Percentiles rank a stretch among this genome's conserved stretches.
phyloP scores from a whole-genome alignment of 2,329 filamentous ascomycete species.

The Pyricularia grisea region DNA sequence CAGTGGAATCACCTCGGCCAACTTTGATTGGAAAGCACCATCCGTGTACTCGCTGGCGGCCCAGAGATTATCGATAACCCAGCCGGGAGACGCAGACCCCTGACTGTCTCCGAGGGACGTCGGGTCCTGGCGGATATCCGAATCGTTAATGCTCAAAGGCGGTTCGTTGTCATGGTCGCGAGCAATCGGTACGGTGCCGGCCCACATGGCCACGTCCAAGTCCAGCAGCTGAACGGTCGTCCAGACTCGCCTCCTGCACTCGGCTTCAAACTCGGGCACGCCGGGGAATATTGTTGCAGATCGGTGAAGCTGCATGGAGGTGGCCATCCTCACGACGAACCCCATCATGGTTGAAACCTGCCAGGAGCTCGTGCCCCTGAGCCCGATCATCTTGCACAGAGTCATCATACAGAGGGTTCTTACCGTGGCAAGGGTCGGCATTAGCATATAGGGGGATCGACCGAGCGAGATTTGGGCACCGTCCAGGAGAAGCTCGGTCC shows the following conservation, averaged over 20 bases:
- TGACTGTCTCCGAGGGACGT: background rate
- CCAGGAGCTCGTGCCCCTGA: constrained; percentile 11
- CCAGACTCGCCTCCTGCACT: constrained; percentile 15
- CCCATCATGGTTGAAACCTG: constrained; percentile 15
- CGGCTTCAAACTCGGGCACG: constrained; percentile 11
- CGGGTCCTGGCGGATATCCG: constrained; percentile 8
- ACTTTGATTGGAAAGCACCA: constrained; percentile 12
- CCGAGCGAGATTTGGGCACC: constrained; percentile 15
- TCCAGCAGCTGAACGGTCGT: constrained; percentile 17
- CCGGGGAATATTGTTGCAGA: constrained; percentile 8
- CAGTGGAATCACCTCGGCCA: constrained; percentile 12
- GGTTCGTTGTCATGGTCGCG: constrained; percentile 12
- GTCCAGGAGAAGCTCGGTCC: constrained; percentile 14
- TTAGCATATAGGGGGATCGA: constrained; percentile 11
- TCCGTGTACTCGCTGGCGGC: constrained; percentile 9
- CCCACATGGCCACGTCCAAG: constrained; percentile 15
- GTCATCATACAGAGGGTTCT: constrained; percentile 16
- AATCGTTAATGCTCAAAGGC: constrained; percentile 13
- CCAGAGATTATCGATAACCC: constrained; percentile 1
- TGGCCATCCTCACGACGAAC: constrained; percentile 11
- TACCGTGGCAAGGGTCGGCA: constrained; percentile 13
- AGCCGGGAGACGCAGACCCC: background rate
- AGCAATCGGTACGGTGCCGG: constrained; percentile 12
- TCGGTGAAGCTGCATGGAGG: constrained; percentile 15
- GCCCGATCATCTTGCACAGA: constrained; percentile 14